Conservation (phyloP, 169 alveolate species). For the Eimeria zaria region DNA sequence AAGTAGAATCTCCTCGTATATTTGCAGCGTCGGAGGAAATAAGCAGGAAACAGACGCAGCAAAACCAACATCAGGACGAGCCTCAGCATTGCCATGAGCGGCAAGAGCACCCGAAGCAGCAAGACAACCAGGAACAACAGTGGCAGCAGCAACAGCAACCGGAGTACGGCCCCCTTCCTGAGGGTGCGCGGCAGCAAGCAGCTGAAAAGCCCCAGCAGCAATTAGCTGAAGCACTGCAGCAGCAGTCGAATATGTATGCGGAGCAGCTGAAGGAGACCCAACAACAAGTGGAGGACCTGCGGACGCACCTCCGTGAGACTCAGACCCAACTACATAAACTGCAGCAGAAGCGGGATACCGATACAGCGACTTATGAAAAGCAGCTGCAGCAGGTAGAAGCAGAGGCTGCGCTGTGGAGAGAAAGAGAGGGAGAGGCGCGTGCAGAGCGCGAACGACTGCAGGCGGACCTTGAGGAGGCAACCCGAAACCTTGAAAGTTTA, state of each 20-base stretch:
- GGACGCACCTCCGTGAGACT: not conserved
- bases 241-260: not conserved
- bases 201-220: no score
- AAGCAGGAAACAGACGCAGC: not conserved
- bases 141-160: not conserved
- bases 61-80: not conserved
- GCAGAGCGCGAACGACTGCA: not conserved
- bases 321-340: conserved; percentile 3
- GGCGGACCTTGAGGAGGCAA: not conserved
- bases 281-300: conserved; percentile 1
- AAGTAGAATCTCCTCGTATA: not conserved
- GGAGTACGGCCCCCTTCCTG: not conserved
- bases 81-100: not conserved
- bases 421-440: not conserved
- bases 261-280: conserved; percentile 1
- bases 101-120: not conserved
- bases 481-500: not conserved
- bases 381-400: conserved; percentile 21
- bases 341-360: conserved; percentile 31
- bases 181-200: not conserved
- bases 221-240: not conserved
- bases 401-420: conserved; percentile 18
- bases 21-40: not conserved
- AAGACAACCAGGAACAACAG: not conserved
- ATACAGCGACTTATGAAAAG: not conserved